Conservation (phyloP, 192 early-diverging fungal genomes). For the Phlyctochytrium arcticum region DNA sequence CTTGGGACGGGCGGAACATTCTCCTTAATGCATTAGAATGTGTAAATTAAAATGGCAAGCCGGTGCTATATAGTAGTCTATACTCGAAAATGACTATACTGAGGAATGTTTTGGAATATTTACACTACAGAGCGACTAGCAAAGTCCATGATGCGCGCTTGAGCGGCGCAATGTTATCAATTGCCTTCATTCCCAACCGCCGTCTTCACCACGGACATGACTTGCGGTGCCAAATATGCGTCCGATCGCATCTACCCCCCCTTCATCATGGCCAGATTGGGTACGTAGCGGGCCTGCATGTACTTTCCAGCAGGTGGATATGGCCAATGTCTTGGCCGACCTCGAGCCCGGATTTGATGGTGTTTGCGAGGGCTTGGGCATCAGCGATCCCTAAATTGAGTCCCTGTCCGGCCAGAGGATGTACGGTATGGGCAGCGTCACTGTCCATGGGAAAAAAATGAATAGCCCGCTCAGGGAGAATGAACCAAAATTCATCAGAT, state of each 20-base stretch:
- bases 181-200: slow-evolving; percentile 65
- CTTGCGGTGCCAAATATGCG: slow-evolving; percentile 67
- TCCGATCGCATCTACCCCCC: slow-evolving; percentile 73
- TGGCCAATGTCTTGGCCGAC: slow-evolving; percentile 81
- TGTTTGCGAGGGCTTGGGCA: slow-evolving; percentile 61
- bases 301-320: slow-evolving; percentile 74
- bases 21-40: too few species aligned
- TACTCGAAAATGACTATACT: too few species aligned
- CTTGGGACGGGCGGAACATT: too few species aligned
- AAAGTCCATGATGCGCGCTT: too few species aligned
- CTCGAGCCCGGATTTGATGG: slow-evolving; percentile 59
- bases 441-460: slow-evolving; percentile 38
- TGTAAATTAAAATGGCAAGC: too few species aligned
- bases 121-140: too few species aligned
- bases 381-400: slow-evolving; percentile 91
- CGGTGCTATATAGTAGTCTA: too few species aligned
- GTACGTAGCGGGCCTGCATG: slow-evolving; percentile 73
- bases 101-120: too few species aligned
- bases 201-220: slow-evolving; percentile 59
- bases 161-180: too few species aligned
- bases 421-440: slow-evolving; percentile 93
- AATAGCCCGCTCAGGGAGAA: too few species aligned
- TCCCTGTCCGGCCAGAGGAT: slow-evolving; percentile 96
- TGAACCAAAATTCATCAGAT: too few species aligned
- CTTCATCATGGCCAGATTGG: slow-evolving; percentile 80